These are phyloP conservation scores for Poronia punctata DNA, from an alignment of 495 filamentous ascomycete genomes.

Conservation along the genomic window DNA sequence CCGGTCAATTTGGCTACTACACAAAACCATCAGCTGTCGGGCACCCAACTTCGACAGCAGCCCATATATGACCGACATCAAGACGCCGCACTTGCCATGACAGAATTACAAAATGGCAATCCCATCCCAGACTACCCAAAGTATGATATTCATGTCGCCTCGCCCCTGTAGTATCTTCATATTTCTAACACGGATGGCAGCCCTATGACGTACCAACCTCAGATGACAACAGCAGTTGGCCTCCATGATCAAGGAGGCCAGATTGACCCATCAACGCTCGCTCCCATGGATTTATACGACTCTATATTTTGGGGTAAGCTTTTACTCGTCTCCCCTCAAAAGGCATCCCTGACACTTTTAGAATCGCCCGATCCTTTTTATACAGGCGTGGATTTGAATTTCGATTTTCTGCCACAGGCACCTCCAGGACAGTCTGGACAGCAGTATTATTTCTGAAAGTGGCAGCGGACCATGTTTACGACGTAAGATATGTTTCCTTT, in stretches of 20 bases:
- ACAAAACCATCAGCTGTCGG: slow-evolving; percentile 12
- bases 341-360: slow-evolving; percentile 16
- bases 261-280: slow-evolving; percentile 41
- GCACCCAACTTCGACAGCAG: slow-evolving; percentile 23
- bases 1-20: slow-evolving; percentile 22
- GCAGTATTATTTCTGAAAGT: slow-evolving; percentile 39
- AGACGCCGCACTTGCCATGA: slow-evolving; percentile 49
- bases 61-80: slow-evolving; percentile 41
- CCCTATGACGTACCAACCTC: slow-evolving; percentile 20
- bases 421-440: slow-evolving; percentile 43
- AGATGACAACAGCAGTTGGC: slow-evolving; percentile 24
- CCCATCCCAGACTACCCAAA: slow-evolving; percentile 30
- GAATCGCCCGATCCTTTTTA: slow-evolving; percentile 46
- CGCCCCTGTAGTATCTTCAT: not conserved
- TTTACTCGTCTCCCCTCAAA: slow-evolving; percentile 1
- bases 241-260: slow-evolving; percentile 31
- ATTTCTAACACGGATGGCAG: slow-evolving; percentile 7
- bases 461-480: not conserved
- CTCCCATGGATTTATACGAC: slow-evolving; percentile 52
- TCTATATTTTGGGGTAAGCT: slow-evolving; percentile 52
- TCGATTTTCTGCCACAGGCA: slow-evolving; percentile 44
- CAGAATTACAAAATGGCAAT: slow-evolving; percentile 44
- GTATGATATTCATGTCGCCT: slow-evolving; percentile 10
- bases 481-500: too few relatives aligned
- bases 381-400: slow-evolving; percentile 43